Evolutionary conservation across 768 basidiomycete genomes (phyloP), one percentile per base, ranked within the genome.

Genomic region (Podaxis sp.): DNA sequence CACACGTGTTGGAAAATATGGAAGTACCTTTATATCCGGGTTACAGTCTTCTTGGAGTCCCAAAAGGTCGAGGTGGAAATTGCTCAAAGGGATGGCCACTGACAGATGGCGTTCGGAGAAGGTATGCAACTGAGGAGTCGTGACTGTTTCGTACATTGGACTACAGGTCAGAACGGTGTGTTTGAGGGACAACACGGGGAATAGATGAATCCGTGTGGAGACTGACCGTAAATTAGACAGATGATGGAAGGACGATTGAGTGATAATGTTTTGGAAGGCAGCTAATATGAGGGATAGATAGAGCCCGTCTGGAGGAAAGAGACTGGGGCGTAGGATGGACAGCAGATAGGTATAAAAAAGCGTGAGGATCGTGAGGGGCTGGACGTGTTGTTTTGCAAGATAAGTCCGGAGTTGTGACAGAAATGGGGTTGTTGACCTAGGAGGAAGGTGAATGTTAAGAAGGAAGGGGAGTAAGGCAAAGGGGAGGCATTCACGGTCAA

Each of bases 101-200:
- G 51, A 42, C 7, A 57, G 54, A 38, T 57, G 63, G 30, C 68
- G 59, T 68, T 67, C 54, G 69, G 64, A 70, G 71, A 72, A 72
- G 54, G 57, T 63, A 33, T 49, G 39, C 8, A 49, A 52, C 30
- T 56, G 54, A 7, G 54, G 70, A 66, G 75, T 80, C 81, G 85
- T 82, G 77, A 87, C 84, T 81, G 83, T 81, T 78, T 84, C 82
- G 83, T 84, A 84, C 87, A 89, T 89, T 83, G 83, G 84, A 85
- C 83, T 76, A 73, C 70, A 69, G 72, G 71, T 68, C 69, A 71
- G 69, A 74, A 68, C 59, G 66, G 65, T 57, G 63, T 55, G 61
- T 51, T 70, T 73, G 65, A 72, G 72, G 68, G 64, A 61, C 64
- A 63, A 66, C 63, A 65, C 65, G 63, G 65, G 49, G 54, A 30